phyloP scores from a whole-genome alignment of 2,329 filamentous ascomycete genomes.

The Stagonosporopsis cucurbitacearum region DNA sequence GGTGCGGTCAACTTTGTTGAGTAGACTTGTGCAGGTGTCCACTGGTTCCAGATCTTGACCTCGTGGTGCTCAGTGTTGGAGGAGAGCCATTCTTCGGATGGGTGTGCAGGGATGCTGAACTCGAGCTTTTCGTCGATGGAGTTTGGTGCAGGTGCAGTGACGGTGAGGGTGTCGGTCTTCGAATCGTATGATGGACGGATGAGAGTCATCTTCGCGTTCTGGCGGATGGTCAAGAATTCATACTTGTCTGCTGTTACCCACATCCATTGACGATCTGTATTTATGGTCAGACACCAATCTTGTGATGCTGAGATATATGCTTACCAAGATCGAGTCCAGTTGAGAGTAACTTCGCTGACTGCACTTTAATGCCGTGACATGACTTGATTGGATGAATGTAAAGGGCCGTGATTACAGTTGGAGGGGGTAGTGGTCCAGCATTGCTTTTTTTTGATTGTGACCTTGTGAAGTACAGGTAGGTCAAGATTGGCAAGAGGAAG shows the following conservation, averaged over 20 bases:
- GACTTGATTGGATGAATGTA: conserved; percentile 71
- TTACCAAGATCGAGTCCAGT: conserved; percentile 63
- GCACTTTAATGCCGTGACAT: conserved; percentile 66
- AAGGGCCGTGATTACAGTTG: conserved; percentile 56
- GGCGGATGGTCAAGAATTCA: conserved; percentile 68
- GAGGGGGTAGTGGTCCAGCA: conserved; percentile 40
- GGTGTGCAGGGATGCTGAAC: conserved; percentile 63
- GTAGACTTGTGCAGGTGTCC: conserved; percentile 66
- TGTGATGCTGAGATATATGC: background rate
- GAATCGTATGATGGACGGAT: conserved; percentile 61
- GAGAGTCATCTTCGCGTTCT: conserved; percentile 67
- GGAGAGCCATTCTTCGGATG: conserved; percentile 60
- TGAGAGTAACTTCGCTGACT: conserved; percentile 58
- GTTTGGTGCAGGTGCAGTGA: conserved; percentile 54
- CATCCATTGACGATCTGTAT: conserved; percentile 68
- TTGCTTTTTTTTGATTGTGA: conserved; percentile 16
- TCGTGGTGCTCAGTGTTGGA: conserved; percentile 57
- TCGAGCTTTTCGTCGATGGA: conserved; percentile 39
- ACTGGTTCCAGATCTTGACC: conserved; percentile 65
- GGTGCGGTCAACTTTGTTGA: conserved; percentile 57
- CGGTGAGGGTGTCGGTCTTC: conserved; percentile 55
- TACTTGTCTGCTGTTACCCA: conserved; percentile 61
- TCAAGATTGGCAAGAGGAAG: conserved; percentile 42
- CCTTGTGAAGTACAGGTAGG: conserved; percentile 37
- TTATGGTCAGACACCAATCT: conserved; percentile 7